These are phyloP conservation scores for Cercophora newfieldiana DNA, from an alignment of 495 filamentous ascomycete species.

Conservation along the genomic window DNA sequence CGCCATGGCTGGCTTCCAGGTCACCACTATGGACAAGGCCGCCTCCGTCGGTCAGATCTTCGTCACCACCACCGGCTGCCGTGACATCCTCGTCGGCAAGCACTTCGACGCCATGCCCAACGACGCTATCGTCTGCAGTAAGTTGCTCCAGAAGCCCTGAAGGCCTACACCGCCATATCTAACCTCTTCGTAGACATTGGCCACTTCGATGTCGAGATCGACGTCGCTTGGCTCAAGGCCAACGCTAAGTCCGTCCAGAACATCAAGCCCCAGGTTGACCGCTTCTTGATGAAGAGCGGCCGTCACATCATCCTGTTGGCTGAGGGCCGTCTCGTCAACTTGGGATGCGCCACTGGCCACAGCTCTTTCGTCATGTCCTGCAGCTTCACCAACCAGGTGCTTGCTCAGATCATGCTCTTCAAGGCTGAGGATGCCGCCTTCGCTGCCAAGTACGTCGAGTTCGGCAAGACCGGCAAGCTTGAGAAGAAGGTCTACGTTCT, in stretches of 20 bases:
- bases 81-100: conserved; percentile 87
- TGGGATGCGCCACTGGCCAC: conserved; percentile 98
- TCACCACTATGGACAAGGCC: conserved; percentile 96
- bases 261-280: conserved; percentile 99
- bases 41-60: conserved; percentile 90
- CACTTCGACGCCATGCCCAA: conserved; percentile 98
- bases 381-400: conserved; percentile 99
- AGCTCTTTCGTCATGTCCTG: conserved; percentile 99
- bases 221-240: conserved; percentile 98
- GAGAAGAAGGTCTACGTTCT: conserved; percentile 91
- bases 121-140: conserved; percentile 99
- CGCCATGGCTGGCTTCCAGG: conserved; percentile 94
- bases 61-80: conserved; percentile 98
- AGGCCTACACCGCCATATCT: not conserved
- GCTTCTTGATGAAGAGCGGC: conserved; percentile 90
- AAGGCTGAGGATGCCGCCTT: conserved; percentile 88
- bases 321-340: conserved; percentile 97
- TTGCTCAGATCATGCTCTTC: conserved; percentile 97
- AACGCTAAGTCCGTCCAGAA: conserved; percentile 87
- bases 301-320: conserved; percentile 97
- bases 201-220: conserved; percentile 99
- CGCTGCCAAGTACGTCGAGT: conserved; percentile 91
- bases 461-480: conserved; percentile 86
- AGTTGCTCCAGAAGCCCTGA: conserved; percentile 36
- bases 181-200: conserved; percentile 73